These are phyloP conservation scores for Oemleria cerasiformis DNA, from an alignment of 306 rosid species.

Conservation along the genomic window DNA sequence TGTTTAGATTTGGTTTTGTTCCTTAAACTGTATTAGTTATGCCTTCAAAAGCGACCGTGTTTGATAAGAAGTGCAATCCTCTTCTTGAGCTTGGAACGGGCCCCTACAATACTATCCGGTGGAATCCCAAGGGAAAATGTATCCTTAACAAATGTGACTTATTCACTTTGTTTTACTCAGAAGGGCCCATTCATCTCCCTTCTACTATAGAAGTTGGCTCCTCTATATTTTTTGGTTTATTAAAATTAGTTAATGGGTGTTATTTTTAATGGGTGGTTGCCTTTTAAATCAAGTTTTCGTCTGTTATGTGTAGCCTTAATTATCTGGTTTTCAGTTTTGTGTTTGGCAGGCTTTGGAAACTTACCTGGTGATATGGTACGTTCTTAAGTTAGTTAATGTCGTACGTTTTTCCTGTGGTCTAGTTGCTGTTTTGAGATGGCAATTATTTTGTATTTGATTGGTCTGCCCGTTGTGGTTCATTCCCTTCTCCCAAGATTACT, in stretches of 20 bases:
- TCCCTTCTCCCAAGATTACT: too few species aligned
- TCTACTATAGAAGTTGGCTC: conserved; percentile 10
- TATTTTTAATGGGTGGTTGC: not conserved
- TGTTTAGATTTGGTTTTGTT: conserved; percentile 26
- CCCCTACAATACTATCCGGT: conserved; percentile 86
- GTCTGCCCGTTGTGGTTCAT: too few species aligned
- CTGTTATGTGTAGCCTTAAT: conserved; percentile 50
- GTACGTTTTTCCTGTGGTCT: conserved; percentile 2
- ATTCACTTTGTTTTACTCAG: not conserved
- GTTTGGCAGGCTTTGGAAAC: conserved; percentile 96
- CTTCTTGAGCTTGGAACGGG: conserved; percentile 91
- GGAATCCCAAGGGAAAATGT: conserved; percentile 95
- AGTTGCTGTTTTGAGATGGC: not conserved
- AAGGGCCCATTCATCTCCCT: not conserved
- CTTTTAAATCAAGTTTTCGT: not conserved
- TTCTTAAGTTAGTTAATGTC: conserved; percentile 18
- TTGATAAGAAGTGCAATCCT: conserved; percentile 95
- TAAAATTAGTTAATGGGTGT: not conserved
- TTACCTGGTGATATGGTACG: conserved; percentile 96
- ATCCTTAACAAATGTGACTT: conserved; percentile 41
- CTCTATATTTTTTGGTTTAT: not conserved
- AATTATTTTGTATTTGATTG: not conserved
- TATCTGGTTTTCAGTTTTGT: conserved; percentile 52
- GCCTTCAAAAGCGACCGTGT: conserved; percentile 92
- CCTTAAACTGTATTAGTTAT: conserved; percentile 71